Conservation (phyloP, 2,329 filamentous ascomycete genomes). For the Aspergillus japonicus region DNA sequence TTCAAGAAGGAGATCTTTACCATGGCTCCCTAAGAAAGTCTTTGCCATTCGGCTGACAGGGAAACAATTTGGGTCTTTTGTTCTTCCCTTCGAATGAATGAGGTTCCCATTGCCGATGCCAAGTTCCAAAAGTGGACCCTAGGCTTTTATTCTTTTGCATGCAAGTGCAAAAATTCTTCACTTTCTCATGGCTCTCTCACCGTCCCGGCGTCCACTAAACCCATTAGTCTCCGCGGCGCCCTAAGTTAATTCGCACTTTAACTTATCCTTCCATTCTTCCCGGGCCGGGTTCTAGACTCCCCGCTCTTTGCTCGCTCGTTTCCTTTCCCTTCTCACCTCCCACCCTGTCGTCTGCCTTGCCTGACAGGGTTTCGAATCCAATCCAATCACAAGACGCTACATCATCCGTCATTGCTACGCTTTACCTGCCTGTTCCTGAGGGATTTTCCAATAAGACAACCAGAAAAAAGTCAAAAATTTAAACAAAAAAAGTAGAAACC, state of each 20-base stretch:
- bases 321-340: not conserved
- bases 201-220: not conserved
- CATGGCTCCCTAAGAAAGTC: not conserved
- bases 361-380: not conserved
- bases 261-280: not conserved
- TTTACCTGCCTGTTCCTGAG: not conserved
- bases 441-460: not conserved
- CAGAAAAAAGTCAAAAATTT: not conserved
- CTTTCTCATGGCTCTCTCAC: not conserved
- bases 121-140: not conserved
- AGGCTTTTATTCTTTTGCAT: not conserved
- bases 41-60: not conserved
- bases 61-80: not conserved
- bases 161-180: not conserved
- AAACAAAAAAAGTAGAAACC: constrained; percentile 3
- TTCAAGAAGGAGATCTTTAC: not conserved
- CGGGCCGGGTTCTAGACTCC: not conserved
- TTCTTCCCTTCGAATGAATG: not conserved
- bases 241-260: constrained; percentile 1
- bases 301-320: not conserved
- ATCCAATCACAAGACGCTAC: not conserved
- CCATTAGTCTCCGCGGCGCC: not conserved
- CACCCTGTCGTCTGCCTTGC: not conserved
- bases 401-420: not conserved
- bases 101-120: too few relatives aligned